A percentile compares a stretch with the other conserved stretches of the same genome.
phyloP scores from a whole-genome alignment of 805 yeast species.

The Yamadazyma nakazawae region DNA sequence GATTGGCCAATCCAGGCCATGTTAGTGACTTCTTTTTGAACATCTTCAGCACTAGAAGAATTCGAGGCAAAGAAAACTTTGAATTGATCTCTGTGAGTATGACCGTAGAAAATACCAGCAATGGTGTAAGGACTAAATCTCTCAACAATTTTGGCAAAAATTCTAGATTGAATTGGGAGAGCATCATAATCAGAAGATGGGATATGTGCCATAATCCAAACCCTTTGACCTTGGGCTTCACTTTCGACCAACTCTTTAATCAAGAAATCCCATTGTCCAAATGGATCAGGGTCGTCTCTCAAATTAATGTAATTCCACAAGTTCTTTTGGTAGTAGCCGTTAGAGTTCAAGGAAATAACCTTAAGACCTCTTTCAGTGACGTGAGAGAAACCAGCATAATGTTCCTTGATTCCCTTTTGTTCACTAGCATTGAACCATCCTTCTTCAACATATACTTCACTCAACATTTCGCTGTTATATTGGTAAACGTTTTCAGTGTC shows the following conservation, averaged over 20 bases:
- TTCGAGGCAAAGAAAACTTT: slow-evolving; percentile 51
- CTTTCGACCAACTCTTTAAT: slow-evolving; percentile 60
- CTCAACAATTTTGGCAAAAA: slow-evolving; percentile 55
- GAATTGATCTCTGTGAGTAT: slow-evolving; percentile 69
- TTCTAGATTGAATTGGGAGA: slow-evolving; percentile 57
- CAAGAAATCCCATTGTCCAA: slow-evolving; percentile 61
- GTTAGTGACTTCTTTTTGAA: slow-evolving; percentile 45
- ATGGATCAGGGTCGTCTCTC: slow-evolving; percentile 53
- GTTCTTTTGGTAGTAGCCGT: slow-evolving; percentile 64
- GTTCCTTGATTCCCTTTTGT: slow-evolving; percentile 31
- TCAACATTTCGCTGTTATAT: slow-evolving; percentile 38
- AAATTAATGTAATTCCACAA: slow-evolving; percentile 46
- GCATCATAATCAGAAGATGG: slow-evolving; percentile 56
- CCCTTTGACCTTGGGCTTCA: slow-evolving; percentile 56
- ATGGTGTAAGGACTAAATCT: slow-evolving; percentile 68
- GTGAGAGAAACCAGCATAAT: slow-evolving; percentile 61
- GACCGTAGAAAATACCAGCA: slow-evolving; percentile 69
- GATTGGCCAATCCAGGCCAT: slow-evolving; percentile 67
- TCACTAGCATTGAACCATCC: slow-evolving; percentile 33
- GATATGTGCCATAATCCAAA: slow-evolving; percentile 72
- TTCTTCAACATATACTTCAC: slow-evolving; percentile 33
- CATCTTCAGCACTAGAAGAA: slow-evolving; percentile 36
- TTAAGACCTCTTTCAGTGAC: slow-evolving; percentile 55
- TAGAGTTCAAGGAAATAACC: slow-evolving; percentile 61
- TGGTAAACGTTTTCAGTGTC: slow-evolving; percentile 28